A percentile compares a stretch with the other conserved stretches of the same genome.
Evolutionary conservation across 2,329 filamentous ascomycete genomes (phyloP).

Genomic region (Colletotrichum shisoi): DNA sequence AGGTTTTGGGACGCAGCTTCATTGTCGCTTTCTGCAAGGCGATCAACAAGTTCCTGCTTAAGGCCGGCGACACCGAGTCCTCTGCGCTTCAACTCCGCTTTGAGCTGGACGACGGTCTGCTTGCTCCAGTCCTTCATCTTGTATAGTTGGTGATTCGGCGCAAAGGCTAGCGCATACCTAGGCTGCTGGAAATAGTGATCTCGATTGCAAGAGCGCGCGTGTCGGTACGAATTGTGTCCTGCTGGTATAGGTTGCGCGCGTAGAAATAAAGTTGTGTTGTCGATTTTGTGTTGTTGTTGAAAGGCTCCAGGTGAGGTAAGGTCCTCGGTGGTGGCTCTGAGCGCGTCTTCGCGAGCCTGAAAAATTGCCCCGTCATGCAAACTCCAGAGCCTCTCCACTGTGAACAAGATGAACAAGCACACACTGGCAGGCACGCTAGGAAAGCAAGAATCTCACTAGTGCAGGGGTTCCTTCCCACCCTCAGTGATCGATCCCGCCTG

Average conservation of each 20-base stretch:
- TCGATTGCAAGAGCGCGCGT: background rate
- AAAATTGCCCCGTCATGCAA: constrained; percentile 39
- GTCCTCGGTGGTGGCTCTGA: constrained; percentile 15
- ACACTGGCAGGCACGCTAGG: constrained; percentile 20
- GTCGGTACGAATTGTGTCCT: background rate
- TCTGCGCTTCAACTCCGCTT: constrained; percentile 75
- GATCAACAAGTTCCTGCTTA: constrained; percentile 74
- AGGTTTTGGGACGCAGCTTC: constrained; percentile 25
- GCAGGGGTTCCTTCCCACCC: constrained; percentile 37
- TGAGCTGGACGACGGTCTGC: constrained; percentile 78
- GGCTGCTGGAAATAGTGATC: background rate
- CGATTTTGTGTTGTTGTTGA: constrained; percentile 1
- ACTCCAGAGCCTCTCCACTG: constrained; percentile 37
- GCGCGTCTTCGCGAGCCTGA: constrained; percentile 39
- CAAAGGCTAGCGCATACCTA: constrained; percentile 33
- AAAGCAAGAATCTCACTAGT: constrained; percentile 34
- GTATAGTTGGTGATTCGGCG: constrained; percentile 42
- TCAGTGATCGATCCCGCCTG: constrained; percentile 31
- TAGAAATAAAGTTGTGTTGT: constrained; percentile 2
- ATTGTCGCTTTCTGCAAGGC: constrained; percentile 59
- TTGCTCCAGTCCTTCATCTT: constrained; percentile 62
- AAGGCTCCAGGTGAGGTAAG: constrained; percentile 10
- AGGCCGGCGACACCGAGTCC: constrained; percentile 74
- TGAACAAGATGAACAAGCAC: constrained; percentile 4
- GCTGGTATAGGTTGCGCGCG: background rate